phyloP scores from a whole-genome alignment of 805 yeast genomes.

The Cyberlindnera sargentensis region DNA sequence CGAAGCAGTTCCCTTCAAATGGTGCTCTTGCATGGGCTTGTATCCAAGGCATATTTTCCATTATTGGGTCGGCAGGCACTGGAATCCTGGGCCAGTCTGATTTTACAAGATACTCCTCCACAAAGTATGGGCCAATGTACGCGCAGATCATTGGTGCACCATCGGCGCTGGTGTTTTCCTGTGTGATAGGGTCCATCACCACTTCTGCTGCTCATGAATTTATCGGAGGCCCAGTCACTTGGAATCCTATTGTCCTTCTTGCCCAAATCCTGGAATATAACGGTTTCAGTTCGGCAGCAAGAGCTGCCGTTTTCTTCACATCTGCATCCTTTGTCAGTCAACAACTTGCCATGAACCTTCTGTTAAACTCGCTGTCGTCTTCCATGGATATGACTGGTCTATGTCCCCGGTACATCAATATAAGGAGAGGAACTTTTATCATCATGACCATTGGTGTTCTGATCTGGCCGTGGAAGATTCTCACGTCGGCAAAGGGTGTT shows the following conservation, averaged over 20 bases:
- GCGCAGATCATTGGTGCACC: constrained; percentile 24
- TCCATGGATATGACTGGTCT: constrained; percentile 23
- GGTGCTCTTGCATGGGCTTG: constrained; percentile 23
- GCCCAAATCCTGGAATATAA: constrained; percentile 13
- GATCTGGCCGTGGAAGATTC: constrained; percentile 32
- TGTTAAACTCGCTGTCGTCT: constrained; percentile 22
- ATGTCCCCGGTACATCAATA: constrained; percentile 23
- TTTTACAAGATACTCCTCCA: constrained; percentile 26
- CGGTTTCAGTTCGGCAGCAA: constrained; percentile 18
- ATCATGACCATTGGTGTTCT: constrained; percentile 27
- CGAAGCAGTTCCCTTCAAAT: not conserved
- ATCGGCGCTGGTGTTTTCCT: constrained; percentile 24
- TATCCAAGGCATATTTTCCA: constrained; percentile 24
- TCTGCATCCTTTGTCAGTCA: constrained; percentile 24
- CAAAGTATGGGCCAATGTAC: constrained; percentile 18
- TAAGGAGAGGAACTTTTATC: constrained; percentile 30
- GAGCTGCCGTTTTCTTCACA: constrained; percentile 28
- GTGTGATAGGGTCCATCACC: constrained; percentile 25
- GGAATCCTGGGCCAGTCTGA: constrained; percentile 29
- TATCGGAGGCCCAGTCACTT: constrained; percentile 20
- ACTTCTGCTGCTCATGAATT: constrained; percentile 25
- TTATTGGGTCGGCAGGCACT: constrained; percentile 22
- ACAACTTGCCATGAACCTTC: constrained; percentile 25
- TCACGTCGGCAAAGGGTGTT: constrained; percentile 16
- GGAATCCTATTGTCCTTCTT: constrained; percentile 26